Conservation (phyloP, 768 basidiomycete species). For the Panaeolus papilionaceus region DNA sequence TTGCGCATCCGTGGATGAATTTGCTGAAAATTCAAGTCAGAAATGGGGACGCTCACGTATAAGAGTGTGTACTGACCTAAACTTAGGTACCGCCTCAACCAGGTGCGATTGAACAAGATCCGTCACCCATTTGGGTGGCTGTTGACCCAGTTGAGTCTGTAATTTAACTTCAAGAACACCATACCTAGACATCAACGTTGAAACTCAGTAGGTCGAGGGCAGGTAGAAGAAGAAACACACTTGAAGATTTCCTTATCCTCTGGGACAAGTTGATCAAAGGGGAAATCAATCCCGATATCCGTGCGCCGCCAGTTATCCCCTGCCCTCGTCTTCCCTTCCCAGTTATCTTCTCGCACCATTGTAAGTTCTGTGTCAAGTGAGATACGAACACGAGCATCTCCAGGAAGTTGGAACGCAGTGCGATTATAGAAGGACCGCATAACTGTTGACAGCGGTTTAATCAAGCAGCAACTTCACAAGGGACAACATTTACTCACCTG, state of each 20-base stretch:
- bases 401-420: constrained; percentile 98
- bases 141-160: constrained; percentile 94
- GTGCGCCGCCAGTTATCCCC: constrained; percentile 93
- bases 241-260: constrained; percentile 96
- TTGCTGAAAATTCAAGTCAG: constrained; percentile 54
- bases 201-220: not conserved
- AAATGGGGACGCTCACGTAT: not conserved
- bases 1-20: constrained; percentile 97
- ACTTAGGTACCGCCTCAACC: constrained; percentile 98
- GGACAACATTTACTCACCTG: constrained; percentile 58
- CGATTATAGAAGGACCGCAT: constrained; percentile 98
- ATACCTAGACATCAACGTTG: constrained; percentile 50
- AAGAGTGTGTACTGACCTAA: constrained; percentile 60
- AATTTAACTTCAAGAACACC: constrained; percentile 97
- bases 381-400: constrained; percentile 97
- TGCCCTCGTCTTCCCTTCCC: constrained; percentile 83
- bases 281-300: constrained; percentile 92
- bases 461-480: constrained; percentile 1
- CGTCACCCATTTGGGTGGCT: constrained; percentile 95
- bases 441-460: constrained; percentile 50
- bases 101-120: constrained; percentile 96
- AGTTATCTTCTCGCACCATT: constrained; percentile 95
- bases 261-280: constrained; percentile 75
- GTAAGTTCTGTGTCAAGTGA: constrained; percentile 97
- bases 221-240: constrained; percentile 40